phyloP scores from a whole-genome alignment of 2,329 filamentous ascomycete species.

The Allantophomopsis cytisporea region DNA sequence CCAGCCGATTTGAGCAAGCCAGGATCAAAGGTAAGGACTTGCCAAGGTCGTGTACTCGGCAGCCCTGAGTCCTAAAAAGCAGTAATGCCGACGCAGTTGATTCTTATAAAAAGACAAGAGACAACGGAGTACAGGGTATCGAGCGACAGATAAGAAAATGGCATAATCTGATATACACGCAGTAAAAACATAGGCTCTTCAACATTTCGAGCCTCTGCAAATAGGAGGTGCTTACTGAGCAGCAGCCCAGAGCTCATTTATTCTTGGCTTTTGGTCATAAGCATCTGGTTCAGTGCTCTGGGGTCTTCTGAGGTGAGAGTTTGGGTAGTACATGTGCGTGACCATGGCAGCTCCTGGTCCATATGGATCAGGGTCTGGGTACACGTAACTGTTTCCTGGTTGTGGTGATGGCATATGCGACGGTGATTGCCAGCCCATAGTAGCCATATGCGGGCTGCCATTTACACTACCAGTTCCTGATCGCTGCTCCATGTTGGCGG shows the following conservation, averaged over 20 bases:
- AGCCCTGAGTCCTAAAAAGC: too few relatives aligned
- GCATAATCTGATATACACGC: too few relatives aligned
- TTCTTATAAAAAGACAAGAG: too few relatives aligned
- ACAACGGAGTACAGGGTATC: too few relatives aligned
- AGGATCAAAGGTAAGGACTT: too few relatives aligned
- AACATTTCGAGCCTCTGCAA: too few relatives aligned
- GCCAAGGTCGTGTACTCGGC: too few relatives aligned
- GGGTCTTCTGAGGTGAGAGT: slow-evolving; percentile 54
- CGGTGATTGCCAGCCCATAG: slow-evolving; percentile 70
- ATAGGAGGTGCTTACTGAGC: slow-evolving; percentile 23
- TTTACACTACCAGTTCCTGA: slow-evolving; percentile 55
- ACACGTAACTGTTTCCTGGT: slow-evolving; percentile 54
- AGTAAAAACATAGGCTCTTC: too few relatives aligned
- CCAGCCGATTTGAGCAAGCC: too few relatives aligned
- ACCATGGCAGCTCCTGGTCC: slow-evolving; percentile 40
- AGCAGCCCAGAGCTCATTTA: slow-evolving; percentile 37
- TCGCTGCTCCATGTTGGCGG: slow-evolving; percentile 63
- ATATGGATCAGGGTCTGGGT: slow-evolving; percentile 70
- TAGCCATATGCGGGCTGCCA: slow-evolving; percentile 73
- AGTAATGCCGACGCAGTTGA: too few relatives aligned
- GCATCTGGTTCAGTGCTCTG: slow-evolving; percentile 62
- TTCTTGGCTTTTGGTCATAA: slow-evolving; percentile 47
- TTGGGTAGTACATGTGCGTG: slow-evolving; percentile 61
- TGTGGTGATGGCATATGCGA: slow-evolving; percentile 56
- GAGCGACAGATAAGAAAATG: too few relatives aligned